Evolutionary conservation across 208 protist species (phyloP).

Genomic region (Trichomonas gallinae): DNA sequence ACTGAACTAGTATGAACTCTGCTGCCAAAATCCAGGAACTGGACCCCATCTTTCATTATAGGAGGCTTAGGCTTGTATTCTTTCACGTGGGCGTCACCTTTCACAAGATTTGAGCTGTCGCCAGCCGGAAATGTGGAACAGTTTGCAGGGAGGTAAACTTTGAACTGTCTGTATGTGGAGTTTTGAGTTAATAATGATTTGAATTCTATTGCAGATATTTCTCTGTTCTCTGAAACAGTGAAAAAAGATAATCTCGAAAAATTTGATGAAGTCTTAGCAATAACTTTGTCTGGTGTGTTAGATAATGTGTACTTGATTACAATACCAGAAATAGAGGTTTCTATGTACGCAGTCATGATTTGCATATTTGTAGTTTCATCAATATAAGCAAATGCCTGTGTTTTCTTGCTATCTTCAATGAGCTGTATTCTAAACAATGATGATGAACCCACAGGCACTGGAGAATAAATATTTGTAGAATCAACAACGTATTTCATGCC

Average conservation of each 20-base stretch:
- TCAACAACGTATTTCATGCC: not conserved
- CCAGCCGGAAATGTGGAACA: not conserved
- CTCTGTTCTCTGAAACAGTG: not conserved
- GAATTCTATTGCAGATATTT: not conserved
- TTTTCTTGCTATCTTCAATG: not conserved
- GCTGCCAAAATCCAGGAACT: not conserved
- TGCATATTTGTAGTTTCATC: not conserved
- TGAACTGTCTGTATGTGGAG: not conserved
- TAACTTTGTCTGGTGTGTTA: not conserved
- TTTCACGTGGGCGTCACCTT: not conserved
- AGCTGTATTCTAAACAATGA: not conserved
- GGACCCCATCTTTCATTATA: not conserved
- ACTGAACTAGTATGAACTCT: not conserved
- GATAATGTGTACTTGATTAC: not conserved
- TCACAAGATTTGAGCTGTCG: not conserved
- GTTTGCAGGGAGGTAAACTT: not conserved
- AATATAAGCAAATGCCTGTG: not conserved
- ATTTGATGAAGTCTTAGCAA: not conserved
- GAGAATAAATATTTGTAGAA: not conserved
- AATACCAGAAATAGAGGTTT: not conserved
- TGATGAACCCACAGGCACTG: not conserved
- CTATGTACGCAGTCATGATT: not conserved
- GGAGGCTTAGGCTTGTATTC: not conserved
- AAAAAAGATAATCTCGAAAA: not conserved
- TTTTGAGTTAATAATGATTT: not conserved